phyloP scores from a whole-genome alignment of 2,329 filamentous ascomycete genomes.

The Penicillium sp. region DNA sequence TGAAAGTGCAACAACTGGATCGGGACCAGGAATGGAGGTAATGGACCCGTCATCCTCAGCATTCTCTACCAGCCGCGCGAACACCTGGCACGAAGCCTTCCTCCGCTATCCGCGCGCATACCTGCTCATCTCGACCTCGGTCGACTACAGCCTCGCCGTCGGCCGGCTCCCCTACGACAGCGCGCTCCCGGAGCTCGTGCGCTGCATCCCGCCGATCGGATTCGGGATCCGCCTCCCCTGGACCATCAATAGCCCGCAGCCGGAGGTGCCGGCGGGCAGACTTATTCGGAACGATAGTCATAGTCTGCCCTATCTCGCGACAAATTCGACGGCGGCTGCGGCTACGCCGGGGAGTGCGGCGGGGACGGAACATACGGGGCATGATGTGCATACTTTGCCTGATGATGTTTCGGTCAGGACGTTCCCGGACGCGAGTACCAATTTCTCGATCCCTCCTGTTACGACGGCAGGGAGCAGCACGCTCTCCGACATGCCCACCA shows the following conservation, averaged over 20 bases:
- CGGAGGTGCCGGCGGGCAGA: background rate
- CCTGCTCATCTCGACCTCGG: constrained; percentile 32
- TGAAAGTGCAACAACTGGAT: background rate
- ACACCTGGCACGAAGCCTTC: constrained; percentile 33
- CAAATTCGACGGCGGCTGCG: background rate
- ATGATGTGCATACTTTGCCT: constrained; percentile 6
- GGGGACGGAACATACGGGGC: constrained; percentile 1
- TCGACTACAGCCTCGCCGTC: constrained; percentile 31
- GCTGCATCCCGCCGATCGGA: constrained; percentile 25
- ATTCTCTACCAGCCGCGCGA: constrained; percentile 13
- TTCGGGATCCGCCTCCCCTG: constrained; percentile 27
- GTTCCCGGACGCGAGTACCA: background rate
- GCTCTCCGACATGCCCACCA: background rate
- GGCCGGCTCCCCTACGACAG: constrained; percentile 28
- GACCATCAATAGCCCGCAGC: constrained; percentile 16
- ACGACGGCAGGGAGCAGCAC: background rate
- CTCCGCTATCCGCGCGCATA: constrained; percentile 31
- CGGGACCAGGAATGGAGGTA: background rate
- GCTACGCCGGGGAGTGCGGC: background rate
- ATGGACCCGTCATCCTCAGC: background rate
- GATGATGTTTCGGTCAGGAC: constrained; percentile 4
- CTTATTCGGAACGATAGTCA: background rate
- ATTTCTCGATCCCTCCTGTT: background rate
- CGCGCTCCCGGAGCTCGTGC: constrained; percentile 28
- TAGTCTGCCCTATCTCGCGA: background rate